Percentiles rank a stretch among this genome's conserved stretches.
Evolutionary conservation across 352 stramenopile genomes (phyloP).

Genomic region (Saprolegnia diclina): DNA sequence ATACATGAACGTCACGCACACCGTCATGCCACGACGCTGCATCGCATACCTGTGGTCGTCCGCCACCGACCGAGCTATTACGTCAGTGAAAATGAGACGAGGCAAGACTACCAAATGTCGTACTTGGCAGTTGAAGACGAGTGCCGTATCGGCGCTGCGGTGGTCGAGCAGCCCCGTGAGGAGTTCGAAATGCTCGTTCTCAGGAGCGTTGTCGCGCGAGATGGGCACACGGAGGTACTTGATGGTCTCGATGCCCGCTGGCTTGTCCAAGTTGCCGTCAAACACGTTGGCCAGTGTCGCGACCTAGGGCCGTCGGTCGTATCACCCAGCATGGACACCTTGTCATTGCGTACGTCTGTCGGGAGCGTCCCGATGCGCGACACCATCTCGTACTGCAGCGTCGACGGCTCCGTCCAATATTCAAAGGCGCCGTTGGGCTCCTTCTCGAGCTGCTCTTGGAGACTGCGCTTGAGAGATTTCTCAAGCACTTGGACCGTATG

Average conservation of each 20-base stretch:
- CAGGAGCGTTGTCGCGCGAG: constrained; percentile 12
- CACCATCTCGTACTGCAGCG: constrained; percentile 35
- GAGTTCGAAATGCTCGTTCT: constrained; percentile 10
- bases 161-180: background rate
- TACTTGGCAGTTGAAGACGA: constrained; percentile 24
- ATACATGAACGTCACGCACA: background rate
- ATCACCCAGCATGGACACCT: background rate
- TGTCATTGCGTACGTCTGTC: background rate
- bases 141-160: constrained; percentile 1
- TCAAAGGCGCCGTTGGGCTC: constrained; percentile 45
- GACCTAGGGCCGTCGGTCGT: background rate
- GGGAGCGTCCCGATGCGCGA: background rate
- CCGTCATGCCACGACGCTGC: background rate
- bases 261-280: background rate
- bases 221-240: constrained; percentile 21
- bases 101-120: background rate
- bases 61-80: constrained; percentile 18
- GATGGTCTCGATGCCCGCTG: background rate
- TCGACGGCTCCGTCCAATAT: constrained; percentile 67
- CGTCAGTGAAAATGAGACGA: background rate
- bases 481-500: constrained; percentile 78
- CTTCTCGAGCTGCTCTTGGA: constrained; percentile 56
- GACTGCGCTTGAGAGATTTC: constrained; percentile 63
- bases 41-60: constrained; percentile 14
- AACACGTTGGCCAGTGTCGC: constrained; percentile 3